Percentiles rank a stretch among this genome's conserved stretches.
phyloP scores from a whole-genome alignment of 345 rosid genomes.

The thale cress (Arabidopsis thaliana) region TAIR10.1 NC_003070.9:1394001-1394500 shows the following conservation, averaged over 20 bases:
- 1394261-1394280: constrained; percentile 87
- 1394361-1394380: constrained; percentile 98
- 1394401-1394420: constrained; percentile 95
- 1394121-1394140: constrained; percentile 99
- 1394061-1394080: constrained; percentile 56
- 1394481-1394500: constrained; percentile 98
- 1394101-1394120: constrained; percentile 90
- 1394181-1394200: constrained; percentile 7
- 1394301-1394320: constrained; percentile 98
- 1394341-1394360: constrained; percentile 93
- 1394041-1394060: constrained; percentile 86
- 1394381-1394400: constrained; percentile 90
- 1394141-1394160: constrained; percentile 72
- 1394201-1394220: not conserved
- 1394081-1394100: constrained; percentile 81
- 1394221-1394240: constrained; percentile 82
- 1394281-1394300: constrained; percentile 90
- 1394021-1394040: constrained; percentile 85
- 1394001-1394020: constrained; percentile 72
- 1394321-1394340: constrained; percentile 99
- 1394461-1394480: constrained; percentile 94
- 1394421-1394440: constrained; percentile 92
- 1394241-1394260: constrained; percentile 98
- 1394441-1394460: constrained; percentile 86
- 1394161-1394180: constrained; percentile 5